phyloP scores from a whole-genome alignment of 805 yeast species.

The Starmerella davenportii region DNA sequence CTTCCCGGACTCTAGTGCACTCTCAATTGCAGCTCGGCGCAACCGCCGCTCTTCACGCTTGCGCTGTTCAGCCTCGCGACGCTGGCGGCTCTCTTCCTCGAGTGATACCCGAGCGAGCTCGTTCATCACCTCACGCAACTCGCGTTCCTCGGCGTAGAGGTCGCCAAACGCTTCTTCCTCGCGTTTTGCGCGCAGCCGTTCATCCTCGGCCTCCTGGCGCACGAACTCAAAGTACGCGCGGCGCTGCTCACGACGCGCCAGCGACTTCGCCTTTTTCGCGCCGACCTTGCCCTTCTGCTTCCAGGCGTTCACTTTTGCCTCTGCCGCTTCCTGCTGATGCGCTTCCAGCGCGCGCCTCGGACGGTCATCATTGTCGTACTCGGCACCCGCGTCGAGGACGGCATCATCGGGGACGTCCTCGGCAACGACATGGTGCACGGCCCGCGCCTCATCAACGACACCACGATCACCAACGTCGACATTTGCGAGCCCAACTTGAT shows the following conservation, averaged over 20 bases:
- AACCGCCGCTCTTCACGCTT: conserved; percentile 8
- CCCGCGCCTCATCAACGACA: too few relatives aligned
- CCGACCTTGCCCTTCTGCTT: conserved; percentile 19
- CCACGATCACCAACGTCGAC: too few relatives aligned
- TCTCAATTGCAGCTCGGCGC: conserved; percentile 10
- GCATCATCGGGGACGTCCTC: conserved; percentile 2
- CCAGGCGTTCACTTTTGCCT: conserved; percentile 15
- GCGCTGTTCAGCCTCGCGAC: conserved; percentile 14
- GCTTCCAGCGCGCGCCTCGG: conserved; percentile 14
- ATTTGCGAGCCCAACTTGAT: too few relatives aligned
- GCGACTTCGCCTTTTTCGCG: conserved; percentile 22
- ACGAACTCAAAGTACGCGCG: conserved; percentile 22
- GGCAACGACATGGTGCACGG: neutral
- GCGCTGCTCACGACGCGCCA: conserved; percentile 21
- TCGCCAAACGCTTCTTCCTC: conserved; percentile 21
- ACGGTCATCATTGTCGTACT: conserved; percentile 11
- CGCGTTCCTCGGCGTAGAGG: conserved; percentile 19
- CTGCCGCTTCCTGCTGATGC: conserved; percentile 9
- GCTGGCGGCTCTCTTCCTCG: conserved; percentile 13
- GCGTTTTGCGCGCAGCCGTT: conserved; percentile 12
- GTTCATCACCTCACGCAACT: conserved; percentile 14
- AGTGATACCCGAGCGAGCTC: conserved; percentile 14
- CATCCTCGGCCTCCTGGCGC: conserved; percentile 20
- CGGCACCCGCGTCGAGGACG: conserved; percentile 7
- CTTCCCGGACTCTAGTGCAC: conserved; percentile 11